phyloP scores from a whole-genome alignment of 495 filamentous ascomycete species.

The Gamarada debralockiae region DNA sequence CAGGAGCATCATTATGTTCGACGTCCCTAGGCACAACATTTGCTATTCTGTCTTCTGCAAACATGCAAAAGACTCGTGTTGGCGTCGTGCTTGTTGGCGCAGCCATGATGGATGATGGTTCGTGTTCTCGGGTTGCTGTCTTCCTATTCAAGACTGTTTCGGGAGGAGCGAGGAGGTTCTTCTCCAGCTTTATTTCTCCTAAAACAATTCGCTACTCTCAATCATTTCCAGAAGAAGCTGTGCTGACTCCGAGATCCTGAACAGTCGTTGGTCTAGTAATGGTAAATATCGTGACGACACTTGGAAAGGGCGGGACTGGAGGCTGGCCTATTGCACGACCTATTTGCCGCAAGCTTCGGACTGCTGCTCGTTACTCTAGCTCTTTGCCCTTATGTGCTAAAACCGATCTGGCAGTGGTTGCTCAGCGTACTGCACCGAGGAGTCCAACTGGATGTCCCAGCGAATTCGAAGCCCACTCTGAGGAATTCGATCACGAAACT shows the following conservation, averaged over 20 bases:
- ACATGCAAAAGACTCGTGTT: slow-evolving; percentile 49
- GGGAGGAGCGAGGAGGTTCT: no score
- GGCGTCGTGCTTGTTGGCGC: slow-evolving; percentile 67
- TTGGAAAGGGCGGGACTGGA: slow-evolving; percentile 30
- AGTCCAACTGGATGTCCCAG: background rate
- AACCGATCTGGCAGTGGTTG: slow-evolving; percentile 11
- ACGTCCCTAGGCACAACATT: slow-evolving; percentile 81
- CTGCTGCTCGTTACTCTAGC: slow-evolving; percentile 20
- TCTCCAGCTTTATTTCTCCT: no score
- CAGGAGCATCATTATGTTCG: slow-evolving; percentile 72
- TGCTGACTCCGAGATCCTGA: no score
- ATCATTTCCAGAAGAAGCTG: no score
- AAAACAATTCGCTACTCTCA: no score
- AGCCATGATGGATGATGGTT: slow-evolving; percentile 83
- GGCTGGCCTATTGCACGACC: slow-evolving; percentile 25
- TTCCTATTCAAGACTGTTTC: no score
- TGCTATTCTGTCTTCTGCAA: slow-evolving; percentile 57
- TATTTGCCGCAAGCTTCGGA: slow-evolving; percentile 26
- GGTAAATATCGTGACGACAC: slow-evolving; percentile 53
- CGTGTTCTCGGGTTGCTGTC: no score
- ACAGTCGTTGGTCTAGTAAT: slow-evolving; percentile 78
- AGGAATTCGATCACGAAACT: background rate
- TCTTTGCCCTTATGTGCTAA: slow-evolving; percentile 17
- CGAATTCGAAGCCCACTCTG: background rate
- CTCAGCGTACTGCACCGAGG: background rate